Evolutionary conservation across 371 early-diverging fungal species (phyloP).

Genomic region (Syncephalastrum racemosum): DNA sequence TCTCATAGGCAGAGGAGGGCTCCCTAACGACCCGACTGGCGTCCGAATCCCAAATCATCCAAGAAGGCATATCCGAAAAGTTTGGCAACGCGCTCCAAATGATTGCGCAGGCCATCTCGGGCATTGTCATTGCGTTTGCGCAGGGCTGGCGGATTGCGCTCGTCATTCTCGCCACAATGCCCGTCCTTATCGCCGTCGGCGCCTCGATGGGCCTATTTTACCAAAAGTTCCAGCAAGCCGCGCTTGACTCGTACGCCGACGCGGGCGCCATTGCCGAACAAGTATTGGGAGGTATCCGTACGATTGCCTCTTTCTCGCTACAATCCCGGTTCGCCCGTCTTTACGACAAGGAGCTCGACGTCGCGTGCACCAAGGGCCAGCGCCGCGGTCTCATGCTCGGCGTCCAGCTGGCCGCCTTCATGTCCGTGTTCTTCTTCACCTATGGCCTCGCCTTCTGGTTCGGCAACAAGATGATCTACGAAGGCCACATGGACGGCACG

Average conservation of each 20-base stretch:
- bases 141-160: slow-evolving; percentile 79
- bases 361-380: slow-evolving; percentile 48
- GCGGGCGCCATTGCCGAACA: slow-evolving; percentile 77
- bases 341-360: slow-evolving; percentile 51
- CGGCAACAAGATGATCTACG: slow-evolving; percentile 52
- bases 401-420: slow-evolving; percentile 49
- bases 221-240: slow-evolving; percentile 34
- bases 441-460: slow-evolving; percentile 72
- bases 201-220: slow-evolving; percentile 62
- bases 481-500: slow-evolving; percentile 2
- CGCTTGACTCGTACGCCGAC: slow-evolving; percentile 55
- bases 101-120: slow-evolving; percentile 42
- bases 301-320: slow-evolving; percentile 75
- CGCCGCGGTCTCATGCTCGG: slow-evolving; percentile 42
- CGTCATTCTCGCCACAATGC: slow-evolving; percentile 69
- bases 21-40: slow-evolving; percentile 72
- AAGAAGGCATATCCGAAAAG: slow-evolving; percentile 86
- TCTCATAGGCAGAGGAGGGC: slow-evolving; percentile 49
- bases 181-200: slow-evolving; percentile 41
- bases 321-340: slow-evolving; percentile 57
- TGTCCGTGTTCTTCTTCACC: slow-evolving; percentile 54
- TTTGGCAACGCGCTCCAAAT: slow-evolving; percentile 70
- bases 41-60: slow-evolving; percentile 71
- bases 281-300: slow-evolving; percentile 71
- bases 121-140: slow-evolving; percentile 57